These are phyloP conservation scores for Puccinia polysora DNA, from an alignment of 1,284 basidiomycete species.

Conservation along the genomic window DNA sequence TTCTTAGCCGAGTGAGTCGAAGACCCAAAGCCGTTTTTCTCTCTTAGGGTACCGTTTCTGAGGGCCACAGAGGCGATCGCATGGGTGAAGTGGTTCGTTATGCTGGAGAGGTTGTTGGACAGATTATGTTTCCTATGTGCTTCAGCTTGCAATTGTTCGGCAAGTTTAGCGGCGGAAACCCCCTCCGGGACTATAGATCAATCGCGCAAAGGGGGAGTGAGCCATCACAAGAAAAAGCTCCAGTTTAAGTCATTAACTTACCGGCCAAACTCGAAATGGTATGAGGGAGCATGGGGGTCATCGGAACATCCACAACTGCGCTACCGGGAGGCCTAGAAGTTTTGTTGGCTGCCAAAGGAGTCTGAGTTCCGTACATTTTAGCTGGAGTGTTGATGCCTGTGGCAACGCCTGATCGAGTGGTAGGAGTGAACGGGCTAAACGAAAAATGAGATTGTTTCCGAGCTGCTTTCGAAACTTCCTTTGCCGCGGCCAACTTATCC, in stretches of 20 bases:
- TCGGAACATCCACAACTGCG: slow-evolving; percentile 9
- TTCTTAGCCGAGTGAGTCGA: slow-evolving; percentile 66
- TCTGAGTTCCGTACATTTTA: slow-evolving; percentile 16
- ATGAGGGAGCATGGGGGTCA: slow-evolving; percentile 10
- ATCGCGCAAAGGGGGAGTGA: not conserved
- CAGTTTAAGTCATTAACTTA: slow-evolving; percentile 7
- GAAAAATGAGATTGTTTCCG: slow-evolving; percentile 1
- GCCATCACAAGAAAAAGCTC: no score
- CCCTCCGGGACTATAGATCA: slow-evolving; percentile 2
- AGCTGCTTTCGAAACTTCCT: slow-evolving; percentile 11
- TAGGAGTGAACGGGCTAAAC: not conserved
- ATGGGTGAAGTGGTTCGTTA: slow-evolving; percentile 43
- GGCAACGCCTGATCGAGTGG: not conserved
- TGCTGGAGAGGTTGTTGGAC: slow-evolving; percentile 45
- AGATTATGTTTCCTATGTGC: slow-evolving; percentile 47
- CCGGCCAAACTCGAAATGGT: not conserved
- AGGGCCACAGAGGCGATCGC: slow-evolving; percentile 50
- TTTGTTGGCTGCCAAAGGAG: not conserved
- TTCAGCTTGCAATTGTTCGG: slow-evolving; percentile 47
- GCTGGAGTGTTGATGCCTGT: slow-evolving; percentile 27
- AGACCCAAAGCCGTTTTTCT: slow-evolving; percentile 41
- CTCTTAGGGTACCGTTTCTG: slow-evolving; percentile 46
- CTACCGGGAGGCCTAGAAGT: not conserved
- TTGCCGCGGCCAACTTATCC: slow-evolving; percentile 46
- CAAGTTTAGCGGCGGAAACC: slow-evolving; percentile 9